Percentiles rank a stretch among this genome's conserved stretches.
phyloP scores from a whole-genome alignment of 345 rosid genomes.

The Mallotus nudiflorus region DNA sequence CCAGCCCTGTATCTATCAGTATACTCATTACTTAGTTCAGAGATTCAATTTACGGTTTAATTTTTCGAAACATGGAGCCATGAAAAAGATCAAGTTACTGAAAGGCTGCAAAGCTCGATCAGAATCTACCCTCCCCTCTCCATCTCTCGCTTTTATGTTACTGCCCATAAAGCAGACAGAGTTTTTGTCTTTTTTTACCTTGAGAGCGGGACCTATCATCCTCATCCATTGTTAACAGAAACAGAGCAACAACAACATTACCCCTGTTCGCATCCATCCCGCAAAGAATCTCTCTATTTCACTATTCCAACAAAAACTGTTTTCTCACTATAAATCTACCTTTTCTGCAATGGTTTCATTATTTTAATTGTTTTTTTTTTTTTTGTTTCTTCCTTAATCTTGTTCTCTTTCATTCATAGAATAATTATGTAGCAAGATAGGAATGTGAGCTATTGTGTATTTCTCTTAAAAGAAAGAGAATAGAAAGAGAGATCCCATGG shows the following conservation, averaged over 20 bases:
- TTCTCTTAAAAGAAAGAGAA: conserved; percentile 1
- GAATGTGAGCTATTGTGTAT: conserved; percentile 29
- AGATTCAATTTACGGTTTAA: too few species aligned
- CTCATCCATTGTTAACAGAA: too few species aligned
- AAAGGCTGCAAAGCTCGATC: not conserved
- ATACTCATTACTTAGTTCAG: too few species aligned
- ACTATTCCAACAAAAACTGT: not conserved
- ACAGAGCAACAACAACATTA: too few species aligned
- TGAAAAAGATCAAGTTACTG: not conserved
- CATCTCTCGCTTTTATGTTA: too few species aligned
- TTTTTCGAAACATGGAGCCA: not conserved
- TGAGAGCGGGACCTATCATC: not conserved
- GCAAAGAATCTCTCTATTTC: conserved; percentile 10
- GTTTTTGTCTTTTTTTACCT: not conserved
- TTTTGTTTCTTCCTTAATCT: not conserved
- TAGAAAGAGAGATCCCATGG: not conserved
- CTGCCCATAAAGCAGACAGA: too few species aligned
- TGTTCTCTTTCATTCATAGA: not conserved
- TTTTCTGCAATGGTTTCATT: too few species aligned
- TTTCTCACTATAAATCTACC: not conserved
- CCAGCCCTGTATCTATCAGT: too few species aligned
- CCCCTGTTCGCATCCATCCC: conserved; percentile 4
- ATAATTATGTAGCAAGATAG: conserved; percentile 35
- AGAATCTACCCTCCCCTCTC: too few species aligned
- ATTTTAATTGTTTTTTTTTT: not conserved